phyloP scores from a whole-genome alignment of 2,329 filamentous ascomycete species.

The Daldinia sp. region DNA sequence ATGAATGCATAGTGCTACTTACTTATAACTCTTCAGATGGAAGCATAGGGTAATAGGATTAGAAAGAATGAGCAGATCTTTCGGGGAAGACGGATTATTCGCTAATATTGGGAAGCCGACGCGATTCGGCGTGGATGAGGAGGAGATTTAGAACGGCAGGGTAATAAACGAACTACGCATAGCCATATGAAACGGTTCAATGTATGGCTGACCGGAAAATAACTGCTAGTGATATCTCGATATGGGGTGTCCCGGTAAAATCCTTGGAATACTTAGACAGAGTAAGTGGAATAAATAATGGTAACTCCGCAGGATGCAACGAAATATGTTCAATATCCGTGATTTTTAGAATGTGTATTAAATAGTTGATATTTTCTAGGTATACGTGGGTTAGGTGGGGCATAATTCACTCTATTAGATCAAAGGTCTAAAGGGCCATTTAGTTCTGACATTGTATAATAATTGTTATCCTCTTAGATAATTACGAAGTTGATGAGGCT shows the following conservation, averaged over 20 bases:
- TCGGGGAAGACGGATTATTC: background rate
- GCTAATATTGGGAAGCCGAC: conserved; percentile 6
- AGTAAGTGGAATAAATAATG: conserved; percentile 7
- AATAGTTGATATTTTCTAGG: background rate
- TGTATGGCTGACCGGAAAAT: conserved; percentile 24
- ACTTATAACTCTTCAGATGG: background rate
- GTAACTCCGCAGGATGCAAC: conserved; percentile 21
- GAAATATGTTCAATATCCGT: background rate
- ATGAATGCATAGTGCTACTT: background rate
- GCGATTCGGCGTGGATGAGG: background rate
- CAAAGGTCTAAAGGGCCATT: background rate
- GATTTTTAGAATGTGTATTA: background rate
- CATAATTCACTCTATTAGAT: background rate
- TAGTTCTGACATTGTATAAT: background rate
- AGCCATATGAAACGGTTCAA: conserved; percentile 7
- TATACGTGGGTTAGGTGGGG: background rate
- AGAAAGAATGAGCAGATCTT: background rate
- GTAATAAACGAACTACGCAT: conserved; percentile 1
- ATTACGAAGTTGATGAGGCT: background rate
- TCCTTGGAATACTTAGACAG: background rate
- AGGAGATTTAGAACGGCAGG: conserved; percentile 1
- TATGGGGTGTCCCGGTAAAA: conserved; percentile 3
- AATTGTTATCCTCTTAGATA: background rate
- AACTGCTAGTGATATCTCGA: conserved; percentile 13
- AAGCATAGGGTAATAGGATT: background rate